Conservation (phyloP, 768 basidiomycete species). For the Calocybe indica region DNA sequence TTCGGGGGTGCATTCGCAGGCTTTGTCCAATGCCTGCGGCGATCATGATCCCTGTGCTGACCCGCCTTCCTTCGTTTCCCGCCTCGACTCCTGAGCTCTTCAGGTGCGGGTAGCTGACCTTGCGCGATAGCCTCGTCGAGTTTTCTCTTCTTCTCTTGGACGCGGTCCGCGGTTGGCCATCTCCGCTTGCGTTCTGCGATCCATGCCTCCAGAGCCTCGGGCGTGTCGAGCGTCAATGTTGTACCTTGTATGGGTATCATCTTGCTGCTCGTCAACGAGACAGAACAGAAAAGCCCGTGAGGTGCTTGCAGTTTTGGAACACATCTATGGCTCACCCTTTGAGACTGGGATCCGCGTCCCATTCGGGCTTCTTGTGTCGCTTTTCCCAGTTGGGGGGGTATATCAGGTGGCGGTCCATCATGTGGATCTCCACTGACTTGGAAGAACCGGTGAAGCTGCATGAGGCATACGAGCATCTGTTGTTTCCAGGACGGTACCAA, state of each 20-base stretch:
- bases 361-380: conserved; percentile 47
- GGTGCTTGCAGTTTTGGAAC: conserved; percentile 1
- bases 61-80: neutral
- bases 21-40: neutral
- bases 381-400: conserved; percentile 72
- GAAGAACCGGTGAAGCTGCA: conserved; percentile 67
- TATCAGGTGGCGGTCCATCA: conserved; percentile 88
- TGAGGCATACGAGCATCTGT: conserved; percentile 53
- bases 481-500: conserved; percentile 64
- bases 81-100: conserved; percentile 20
- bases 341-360: conserved; percentile 80
- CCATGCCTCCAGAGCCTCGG: conserved; percentile 81
- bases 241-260: conserved; percentile 76
- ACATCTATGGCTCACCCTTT: conserved; percentile 49
- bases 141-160: conserved; percentile 80
- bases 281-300: neutral
- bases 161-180: conserved; percentile 67
- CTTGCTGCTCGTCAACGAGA: conserved; percentile 39
- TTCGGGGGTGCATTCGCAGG: neutral
- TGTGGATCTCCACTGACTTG: conserved; percentile 71
- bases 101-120: conserved; percentile 60
- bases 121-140: conserved; percentile 73
- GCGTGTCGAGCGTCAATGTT: conserved; percentile 67
- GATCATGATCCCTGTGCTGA: neutral
- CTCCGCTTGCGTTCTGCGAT: conserved; percentile 81